Evolutionary conservation across 2,329 filamentous ascomycete genomes (phyloP).

Genomic region (Neurospora sp.): DNA sequence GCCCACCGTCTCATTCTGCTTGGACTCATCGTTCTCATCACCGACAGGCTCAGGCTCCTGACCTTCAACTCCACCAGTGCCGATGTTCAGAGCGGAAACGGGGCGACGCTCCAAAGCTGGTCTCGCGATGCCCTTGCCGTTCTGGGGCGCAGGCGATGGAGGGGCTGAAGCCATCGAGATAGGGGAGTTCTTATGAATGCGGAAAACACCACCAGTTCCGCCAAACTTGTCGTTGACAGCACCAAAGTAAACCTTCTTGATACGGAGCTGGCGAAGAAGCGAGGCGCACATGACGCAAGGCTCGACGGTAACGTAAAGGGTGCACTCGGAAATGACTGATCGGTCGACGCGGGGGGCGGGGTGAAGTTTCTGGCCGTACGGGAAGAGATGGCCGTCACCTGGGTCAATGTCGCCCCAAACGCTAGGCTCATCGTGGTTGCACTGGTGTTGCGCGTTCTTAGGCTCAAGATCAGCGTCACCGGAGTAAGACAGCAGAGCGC

Average conservation of each 20-base stretch:
- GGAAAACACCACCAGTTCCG: slow-evolving; percentile 87
- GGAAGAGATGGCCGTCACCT: slow-evolving; percentile 45
- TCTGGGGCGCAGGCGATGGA: slow-evolving; percentile 21
- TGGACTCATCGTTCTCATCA: slow-evolving; percentile 6
- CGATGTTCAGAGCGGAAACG: slow-evolving; percentile 7
- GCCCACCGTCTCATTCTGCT: not conserved
- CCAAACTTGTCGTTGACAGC: slow-evolving; percentile 96
- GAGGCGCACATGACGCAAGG: slow-evolving; percentile 99
- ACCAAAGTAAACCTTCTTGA: slow-evolving; percentile 87
- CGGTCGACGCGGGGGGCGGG: slow-evolving; percentile 49
- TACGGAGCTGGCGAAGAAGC: slow-evolving; percentile 75
- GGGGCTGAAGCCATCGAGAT: slow-evolving; percentile 31
- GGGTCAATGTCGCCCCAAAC: slow-evolving; percentile 43
- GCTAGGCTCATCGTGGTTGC: slow-evolving; percentile 25
- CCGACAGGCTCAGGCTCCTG: not conserved
- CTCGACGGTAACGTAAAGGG: slow-evolving; percentile 93
- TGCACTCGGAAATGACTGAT: slow-evolving; percentile 58
- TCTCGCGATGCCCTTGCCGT: slow-evolving; percentile 19
- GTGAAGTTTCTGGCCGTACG: slow-evolving; percentile 50
- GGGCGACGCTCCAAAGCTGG: slow-evolving; percentile 14
- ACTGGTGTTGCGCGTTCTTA: slow-evolving; percentile 16
- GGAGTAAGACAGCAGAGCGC: slow-evolving; percentile 39
- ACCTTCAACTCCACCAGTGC: slow-evolving; percentile 1
- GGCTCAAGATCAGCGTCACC: slow-evolving; percentile 23
- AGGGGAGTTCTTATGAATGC: slow-evolving; percentile 60